Conservation (phyloP, 78 protist genomes). For the Dictyostelium purpureum region DNA sequence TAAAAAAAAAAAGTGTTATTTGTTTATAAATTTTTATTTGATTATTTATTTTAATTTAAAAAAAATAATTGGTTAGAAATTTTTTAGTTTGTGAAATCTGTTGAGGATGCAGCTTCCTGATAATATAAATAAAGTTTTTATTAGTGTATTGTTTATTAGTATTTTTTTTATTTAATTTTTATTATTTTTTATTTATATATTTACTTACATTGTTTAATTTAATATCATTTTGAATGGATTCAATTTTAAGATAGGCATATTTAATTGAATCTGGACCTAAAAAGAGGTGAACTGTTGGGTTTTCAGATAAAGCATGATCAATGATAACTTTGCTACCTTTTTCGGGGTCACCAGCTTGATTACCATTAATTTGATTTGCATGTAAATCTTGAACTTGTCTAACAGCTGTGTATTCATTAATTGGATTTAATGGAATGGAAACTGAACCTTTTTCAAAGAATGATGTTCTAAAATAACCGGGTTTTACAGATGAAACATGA, state of each 20-base stretch:
- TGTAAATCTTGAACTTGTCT: background rate
- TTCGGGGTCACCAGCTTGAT: background rate
- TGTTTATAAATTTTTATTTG: too few species aligned
- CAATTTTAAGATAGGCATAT: background rate
- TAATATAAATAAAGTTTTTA: too few species aligned
- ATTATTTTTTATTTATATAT: too few species aligned
- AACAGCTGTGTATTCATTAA: background rate
- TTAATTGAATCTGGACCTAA: conserved; percentile 11
- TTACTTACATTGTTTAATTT: too few species aligned
- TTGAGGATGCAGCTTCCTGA: too few species aligned
- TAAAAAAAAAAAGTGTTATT: too few species aligned
- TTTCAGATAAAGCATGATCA: background rate
- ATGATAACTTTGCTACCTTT: background rate
- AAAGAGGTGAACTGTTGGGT: conserved; percentile 8
- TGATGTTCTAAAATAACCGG: background rate
- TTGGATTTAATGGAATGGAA: background rate
- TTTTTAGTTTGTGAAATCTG: too few species aligned
- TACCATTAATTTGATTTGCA: background rate
- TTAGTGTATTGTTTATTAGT: too few species aligned
- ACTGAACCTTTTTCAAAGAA: background rate
- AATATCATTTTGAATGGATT: background rate
- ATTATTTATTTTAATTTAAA: too few species aligned
- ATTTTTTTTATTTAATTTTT: too few species aligned
- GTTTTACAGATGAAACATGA: background rate
- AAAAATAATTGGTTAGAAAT: too few species aligned